These are phyloP conservation scores for Domatiomyces globalis DNA, from an alignment of 2,329 filamentous ascomycete species.

Conservation along the genomic window DNA sequence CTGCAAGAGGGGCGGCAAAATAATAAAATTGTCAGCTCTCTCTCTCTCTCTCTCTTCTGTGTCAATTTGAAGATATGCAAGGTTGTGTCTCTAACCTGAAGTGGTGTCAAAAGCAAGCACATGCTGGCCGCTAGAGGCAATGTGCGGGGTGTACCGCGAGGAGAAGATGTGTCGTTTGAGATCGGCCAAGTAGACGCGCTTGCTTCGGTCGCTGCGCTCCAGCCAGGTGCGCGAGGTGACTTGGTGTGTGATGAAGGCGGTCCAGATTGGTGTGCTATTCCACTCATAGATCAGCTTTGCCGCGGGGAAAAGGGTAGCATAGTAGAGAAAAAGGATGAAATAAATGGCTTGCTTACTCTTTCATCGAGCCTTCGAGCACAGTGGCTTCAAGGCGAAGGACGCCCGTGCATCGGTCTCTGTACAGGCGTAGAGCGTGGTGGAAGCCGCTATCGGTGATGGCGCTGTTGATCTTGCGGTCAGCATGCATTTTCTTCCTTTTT, in stretches of 20 bases:
- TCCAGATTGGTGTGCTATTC: conserved; percentile 45
- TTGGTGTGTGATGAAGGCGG: conserved; percentile 40
- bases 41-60: not conserved
- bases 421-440: conserved; percentile 42
- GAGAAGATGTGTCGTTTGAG: conserved; percentile 41
- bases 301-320: not conserved
- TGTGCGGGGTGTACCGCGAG: conserved; percentile 33
- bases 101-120: conserved; percentile 26
- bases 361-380: conserved; percentile 37
- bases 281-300: no score
- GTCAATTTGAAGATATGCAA: no score
- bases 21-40: not conserved
- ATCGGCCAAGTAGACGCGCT: conserved; percentile 35
- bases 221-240: conserved; percentile 36
- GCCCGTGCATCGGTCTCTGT: conserved; percentile 36
- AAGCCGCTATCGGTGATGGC: conserved; percentile 39
- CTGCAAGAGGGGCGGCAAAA: conserved; percentile 17
- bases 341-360: conserved; percentile 25
- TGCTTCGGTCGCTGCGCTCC: conserved; percentile 21
- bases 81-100: not conserved
- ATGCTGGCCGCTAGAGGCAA: conserved; percentile 25
- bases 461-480: conserved; percentile 21
- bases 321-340: not conserved
- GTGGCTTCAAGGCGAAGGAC: conserved; percentile 45
- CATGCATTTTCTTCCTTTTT: conserved; percentile 89